A percentile compares a stretch with the other conserved stretches of the same genome.
These are phyloP conservation scores for Trichosporon sp. DNA, from an alignment of 1,284 basidiomycete species.

Conservation along the genomic window DNA sequence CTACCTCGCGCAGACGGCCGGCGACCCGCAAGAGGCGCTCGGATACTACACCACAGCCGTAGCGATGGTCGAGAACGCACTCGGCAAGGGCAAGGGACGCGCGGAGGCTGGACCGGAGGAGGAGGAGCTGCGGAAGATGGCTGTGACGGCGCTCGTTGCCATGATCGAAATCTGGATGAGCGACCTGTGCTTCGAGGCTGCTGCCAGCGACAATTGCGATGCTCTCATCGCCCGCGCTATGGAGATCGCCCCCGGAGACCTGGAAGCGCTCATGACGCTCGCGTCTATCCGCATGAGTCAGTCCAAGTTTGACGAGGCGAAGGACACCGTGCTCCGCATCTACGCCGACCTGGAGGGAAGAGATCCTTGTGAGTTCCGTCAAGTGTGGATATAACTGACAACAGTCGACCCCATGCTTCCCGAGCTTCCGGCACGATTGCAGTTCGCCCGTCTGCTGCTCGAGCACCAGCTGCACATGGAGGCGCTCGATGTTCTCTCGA, in stretches of 20 bases:
- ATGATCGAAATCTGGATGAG: constrained; percentile 98
- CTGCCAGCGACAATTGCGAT: constrained; percentile 69
- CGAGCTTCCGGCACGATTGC: constrained; percentile 70
- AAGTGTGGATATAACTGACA: constrained; percentile 13
- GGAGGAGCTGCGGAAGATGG: constrained; percentile 69
- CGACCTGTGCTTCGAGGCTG: constrained; percentile 78
- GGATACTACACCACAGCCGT: constrained; percentile 79
- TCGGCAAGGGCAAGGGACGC: constrained; percentile 53
- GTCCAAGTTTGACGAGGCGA: constrained; percentile 76
- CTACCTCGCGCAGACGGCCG: constrained; percentile 82
- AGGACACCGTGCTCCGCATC: constrained; percentile 67
- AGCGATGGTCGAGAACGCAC: constrained; percentile 68
- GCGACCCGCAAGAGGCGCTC: constrained; percentile 73
- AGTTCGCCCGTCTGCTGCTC: constrained; percentile 78
- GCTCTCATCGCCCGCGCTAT: constrained; percentile 71
- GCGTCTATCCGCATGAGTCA: constrained; percentile 90
- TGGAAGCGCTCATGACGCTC: constrained; percentile 77
- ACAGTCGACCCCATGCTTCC: constrained; percentile 73
- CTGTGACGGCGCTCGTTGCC: constrained; percentile 79
- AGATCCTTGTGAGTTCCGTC: constrained; percentile 63
- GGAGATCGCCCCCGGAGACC: constrained; percentile 72
- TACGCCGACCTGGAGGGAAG: constrained; percentile 75
- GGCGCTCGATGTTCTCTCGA: constrained; percentile 75
- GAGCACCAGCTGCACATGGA: constrained; percentile 72
- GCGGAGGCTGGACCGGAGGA: constrained; percentile 58